These are phyloP conservation scores for Daldinia sp. DNA, from an alignment of 2,329 filamentous ascomycete genomes.

Conservation along the genomic window DNA sequence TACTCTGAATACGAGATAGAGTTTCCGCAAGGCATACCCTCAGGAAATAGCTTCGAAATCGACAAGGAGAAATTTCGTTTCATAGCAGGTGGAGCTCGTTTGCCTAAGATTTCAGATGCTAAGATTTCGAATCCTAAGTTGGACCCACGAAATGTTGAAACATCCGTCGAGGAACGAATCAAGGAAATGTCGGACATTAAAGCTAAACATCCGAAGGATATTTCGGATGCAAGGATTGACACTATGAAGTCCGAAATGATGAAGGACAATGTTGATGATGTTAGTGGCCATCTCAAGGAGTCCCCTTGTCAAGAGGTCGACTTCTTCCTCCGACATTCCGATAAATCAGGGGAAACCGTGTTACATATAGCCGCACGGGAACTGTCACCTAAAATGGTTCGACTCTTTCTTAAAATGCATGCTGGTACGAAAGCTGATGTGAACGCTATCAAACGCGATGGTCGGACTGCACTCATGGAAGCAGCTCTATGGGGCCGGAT, in stretches of 20 bases:
- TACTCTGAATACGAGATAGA: background rate
- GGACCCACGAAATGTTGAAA: too few species aligned
- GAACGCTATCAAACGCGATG: background rate
- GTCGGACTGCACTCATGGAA: background rate
- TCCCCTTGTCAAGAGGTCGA: background rate
- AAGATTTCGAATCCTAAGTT: too few species aligned
- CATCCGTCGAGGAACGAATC: background rate
- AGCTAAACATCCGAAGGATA: too few species aligned
- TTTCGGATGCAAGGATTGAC: background rate
- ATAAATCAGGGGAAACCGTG: background rate
- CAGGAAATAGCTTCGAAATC: background rate
- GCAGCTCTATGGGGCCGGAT: background rate
- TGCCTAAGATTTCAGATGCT: background rate
- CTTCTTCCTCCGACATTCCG: background rate
- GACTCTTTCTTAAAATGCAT: background rate
- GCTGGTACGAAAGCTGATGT: background rate
- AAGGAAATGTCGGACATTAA: background rate
- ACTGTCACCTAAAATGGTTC: background rate
- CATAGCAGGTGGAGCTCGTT: background rate
- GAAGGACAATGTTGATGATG: background rate
- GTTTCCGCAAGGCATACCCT: background rate
- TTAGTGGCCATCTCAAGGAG: background rate
- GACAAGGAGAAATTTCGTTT: background rate
- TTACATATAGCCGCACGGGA: background rate
- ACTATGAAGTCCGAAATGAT: background rate